phyloP scores from a whole-genome alignment of 768 basidiomycete genomes.

The Leccinum aurantiacum region DNA sequence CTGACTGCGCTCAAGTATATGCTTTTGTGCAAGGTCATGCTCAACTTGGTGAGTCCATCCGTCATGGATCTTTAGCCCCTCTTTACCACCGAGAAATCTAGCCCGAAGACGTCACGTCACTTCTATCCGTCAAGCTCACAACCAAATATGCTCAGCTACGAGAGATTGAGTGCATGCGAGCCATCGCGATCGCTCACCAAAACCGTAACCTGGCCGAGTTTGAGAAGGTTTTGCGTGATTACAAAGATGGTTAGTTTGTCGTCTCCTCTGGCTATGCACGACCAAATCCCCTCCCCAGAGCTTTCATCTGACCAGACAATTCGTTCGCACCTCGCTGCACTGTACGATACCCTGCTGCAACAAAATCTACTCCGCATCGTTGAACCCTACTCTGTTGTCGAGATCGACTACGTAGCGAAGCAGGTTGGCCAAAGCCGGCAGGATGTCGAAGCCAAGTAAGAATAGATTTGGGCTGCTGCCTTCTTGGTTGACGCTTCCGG shows the following conservation, averaged over 20 bases:
- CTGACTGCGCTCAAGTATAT: conserved; percentile 94
- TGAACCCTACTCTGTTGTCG: conserved; percentile 92
- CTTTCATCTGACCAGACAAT: conserved; percentile 95
- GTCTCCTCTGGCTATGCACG: not conserved
- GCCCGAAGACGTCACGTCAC: conserved; percentile 91
- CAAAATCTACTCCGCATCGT: conserved; percentile 95
- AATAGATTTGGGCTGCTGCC: not conserved
- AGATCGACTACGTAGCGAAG: conserved; percentile 85
- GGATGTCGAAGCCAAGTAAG: conserved; percentile 89
- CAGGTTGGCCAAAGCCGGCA: conserved; percentile 85
- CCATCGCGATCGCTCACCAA: conserved; percentile 91
- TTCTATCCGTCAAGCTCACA: conserved; percentile 85
- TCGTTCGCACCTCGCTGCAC: conserved; percentile 86
- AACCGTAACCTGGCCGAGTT: conserved; percentile 88
- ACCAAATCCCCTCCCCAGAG: conserved; percentile 47
- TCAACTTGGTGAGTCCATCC: conserved; percentile 70
- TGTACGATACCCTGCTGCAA: conserved; percentile 95
- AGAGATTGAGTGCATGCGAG: conserved; percentile 95
- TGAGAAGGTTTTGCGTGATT: conserved; percentile 82
- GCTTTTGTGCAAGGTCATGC: conserved; percentile 98
- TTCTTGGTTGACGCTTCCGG: conserved; percentile 5
- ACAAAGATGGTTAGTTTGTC: conserved; percentile 62
- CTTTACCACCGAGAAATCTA: conserved; percentile 30
- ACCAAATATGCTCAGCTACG: conserved; percentile 82
- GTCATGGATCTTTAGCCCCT: not conserved